A percentile compares a stretch with the other conserved stretches of the same genome.
phyloP scores from a whole-genome alignment of 495 filamentous ascomycete genomes.

The Cercophora sp. region DNA sequence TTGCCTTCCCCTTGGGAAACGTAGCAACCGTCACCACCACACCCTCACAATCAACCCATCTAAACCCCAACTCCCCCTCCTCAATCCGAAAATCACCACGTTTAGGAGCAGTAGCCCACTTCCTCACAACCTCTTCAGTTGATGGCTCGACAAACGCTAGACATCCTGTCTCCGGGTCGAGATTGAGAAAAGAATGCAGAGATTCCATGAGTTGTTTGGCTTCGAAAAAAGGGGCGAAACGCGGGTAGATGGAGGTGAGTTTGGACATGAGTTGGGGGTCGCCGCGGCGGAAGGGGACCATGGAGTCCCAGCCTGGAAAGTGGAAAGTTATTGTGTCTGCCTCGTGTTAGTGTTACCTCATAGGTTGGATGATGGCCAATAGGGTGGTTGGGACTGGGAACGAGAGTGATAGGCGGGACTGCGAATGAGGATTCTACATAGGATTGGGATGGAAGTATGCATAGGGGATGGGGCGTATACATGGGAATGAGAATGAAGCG shows the following conservation, averaged over 20 bases:
- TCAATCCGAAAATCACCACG: too few relatives aligned
- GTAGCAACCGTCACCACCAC: constrained; percentile 35
- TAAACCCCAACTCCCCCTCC: constrained; percentile 26
- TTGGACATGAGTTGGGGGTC: constrained; percentile 25
- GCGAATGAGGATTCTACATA: too few relatives aligned
- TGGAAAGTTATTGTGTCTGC: constrained; percentile 40
- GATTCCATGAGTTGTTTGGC: constrained; percentile 4
- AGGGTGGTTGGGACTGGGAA: too few relatives aligned
- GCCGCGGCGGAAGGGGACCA: constrained; percentile 27
- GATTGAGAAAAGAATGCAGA: constrained; percentile 4
- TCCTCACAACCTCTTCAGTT: too few relatives aligned
- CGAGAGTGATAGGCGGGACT: too few relatives aligned
- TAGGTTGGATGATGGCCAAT: too few relatives aligned
- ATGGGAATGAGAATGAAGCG: too few relatives aligned
- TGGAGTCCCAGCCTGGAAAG: constrained; percentile 30
- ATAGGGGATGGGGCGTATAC: too few relatives aligned
- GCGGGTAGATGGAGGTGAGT: constrained; percentile 40
- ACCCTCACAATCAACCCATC: constrained; percentile 30
- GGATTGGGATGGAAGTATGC: too few relatives aligned
- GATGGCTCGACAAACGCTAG: constrained; percentile 29
- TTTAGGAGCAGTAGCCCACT: too few relatives aligned
- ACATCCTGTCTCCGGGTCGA: constrained; percentile 24
- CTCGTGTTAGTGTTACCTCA: too few relatives aligned
- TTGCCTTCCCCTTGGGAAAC: constrained; percentile 26
- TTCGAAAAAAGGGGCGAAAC: constrained; percentile 34